Percentiles rank a stretch among this genome's conserved stretches.
Evolutionary conservation across 169 alveolate species (phyloP).

Genomic region (Cryptosporidium sp.): DNA sequence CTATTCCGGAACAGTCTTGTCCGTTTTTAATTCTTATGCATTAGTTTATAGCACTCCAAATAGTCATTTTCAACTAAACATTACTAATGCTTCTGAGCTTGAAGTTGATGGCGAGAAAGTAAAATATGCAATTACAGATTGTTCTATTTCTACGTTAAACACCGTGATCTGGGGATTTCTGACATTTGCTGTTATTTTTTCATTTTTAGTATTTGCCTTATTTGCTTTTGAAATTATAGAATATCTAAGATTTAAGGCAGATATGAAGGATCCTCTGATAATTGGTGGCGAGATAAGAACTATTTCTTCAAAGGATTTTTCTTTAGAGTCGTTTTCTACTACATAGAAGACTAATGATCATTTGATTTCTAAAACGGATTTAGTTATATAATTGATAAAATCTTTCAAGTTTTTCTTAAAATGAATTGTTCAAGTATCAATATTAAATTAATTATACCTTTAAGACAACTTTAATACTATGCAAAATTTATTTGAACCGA

Average conservation of each 20-base stretch:
- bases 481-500: no score
- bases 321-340: constrained; percentile 36
- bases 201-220: constrained; percentile 35
- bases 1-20: not conserved
- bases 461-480: no score
- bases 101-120: constrained; percentile 17
- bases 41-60: constrained; percentile 29
- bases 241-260: constrained; percentile 63
- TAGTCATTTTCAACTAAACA: constrained; percentile 5
- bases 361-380: not conserved
- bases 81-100: constrained; percentile 18
- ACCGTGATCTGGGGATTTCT: constrained; percentile 48
- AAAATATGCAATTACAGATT: constrained; percentile 25
- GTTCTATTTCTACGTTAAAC: constrained; percentile 46
- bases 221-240: constrained; percentile 41
- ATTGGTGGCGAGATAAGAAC: constrained; percentile 72
- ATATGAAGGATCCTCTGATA: constrained; percentile 67
- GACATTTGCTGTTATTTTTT: constrained; percentile 19
- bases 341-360: not conserved
- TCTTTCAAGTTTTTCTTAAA: not conserved
- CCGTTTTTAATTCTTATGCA: constrained; percentile 29
- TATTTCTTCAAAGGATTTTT: constrained; percentile 41
- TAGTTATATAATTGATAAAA: not conserved
- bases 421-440: no score
- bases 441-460: no score